Percentiles rank a stretch among this genome's conserved stretches.
Conservation (phyloP, 495 filamentous ascomycete genomes). For the Penicillium coprophilum region DNA sequence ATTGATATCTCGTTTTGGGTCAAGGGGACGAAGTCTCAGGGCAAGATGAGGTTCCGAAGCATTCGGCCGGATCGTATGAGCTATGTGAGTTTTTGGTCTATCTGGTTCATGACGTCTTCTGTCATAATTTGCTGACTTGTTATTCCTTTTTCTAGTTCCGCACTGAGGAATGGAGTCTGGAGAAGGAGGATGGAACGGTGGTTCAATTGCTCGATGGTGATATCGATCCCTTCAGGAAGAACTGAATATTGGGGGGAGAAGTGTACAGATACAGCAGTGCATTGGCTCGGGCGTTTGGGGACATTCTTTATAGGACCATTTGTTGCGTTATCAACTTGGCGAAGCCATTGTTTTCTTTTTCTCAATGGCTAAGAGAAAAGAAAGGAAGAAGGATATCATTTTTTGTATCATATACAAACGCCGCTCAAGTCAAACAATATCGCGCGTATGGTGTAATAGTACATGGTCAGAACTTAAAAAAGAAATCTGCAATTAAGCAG, state of each 20-base stretch:
- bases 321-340: neutral
- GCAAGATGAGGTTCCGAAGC: constrained; percentile 79
- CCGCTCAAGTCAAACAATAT: constrained; percentile 44
- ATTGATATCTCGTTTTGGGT: constrained; percentile 88
- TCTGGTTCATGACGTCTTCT: neutral
- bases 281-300: constrained; percentile 32
- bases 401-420: constrained; percentile 50
- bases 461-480: constrained; percentile 31
- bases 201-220: constrained; percentile 66
- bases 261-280: constrained; percentile 32
- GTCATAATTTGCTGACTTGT: neutral
- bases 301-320: constrained; percentile 11
- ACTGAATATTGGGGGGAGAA: constrained; percentile 12
- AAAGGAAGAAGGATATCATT: constrained; percentile 43
- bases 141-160: constrained; percentile 52
- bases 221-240: constrained; percentile 57
- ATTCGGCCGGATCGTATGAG: constrained; percentile 70
- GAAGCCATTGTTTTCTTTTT: neutral
- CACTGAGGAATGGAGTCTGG: constrained; percentile 74
- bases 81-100: constrained; percentile 53
- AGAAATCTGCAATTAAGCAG: constrained; percentile 26
- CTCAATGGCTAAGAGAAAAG: constrained; percentile 5
- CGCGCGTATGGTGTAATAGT: constrained; percentile 43
- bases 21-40: constrained; percentile 71
- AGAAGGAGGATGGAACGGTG: constrained; percentile 61